phyloP scores from a whole-genome alignment of 139 green algal genomes.

The Coccomyxa sp. region DNA sequence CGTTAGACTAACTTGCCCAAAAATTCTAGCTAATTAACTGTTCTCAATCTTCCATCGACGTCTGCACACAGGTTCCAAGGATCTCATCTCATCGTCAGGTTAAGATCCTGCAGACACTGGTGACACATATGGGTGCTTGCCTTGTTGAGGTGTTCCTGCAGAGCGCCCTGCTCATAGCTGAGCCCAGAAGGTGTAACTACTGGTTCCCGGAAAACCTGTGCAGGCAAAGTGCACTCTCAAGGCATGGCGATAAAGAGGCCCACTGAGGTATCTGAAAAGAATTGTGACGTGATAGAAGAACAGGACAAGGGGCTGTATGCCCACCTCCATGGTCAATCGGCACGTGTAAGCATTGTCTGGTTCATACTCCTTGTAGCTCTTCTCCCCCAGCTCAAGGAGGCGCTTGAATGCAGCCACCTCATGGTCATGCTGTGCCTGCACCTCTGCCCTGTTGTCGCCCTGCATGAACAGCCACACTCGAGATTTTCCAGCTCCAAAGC shows the following conservation, averaged over 20 bases:
- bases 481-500: no score
- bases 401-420: background rate
- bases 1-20: no score
- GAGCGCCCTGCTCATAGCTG: slow-evolving; percentile 57
- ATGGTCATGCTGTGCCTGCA: background rate
- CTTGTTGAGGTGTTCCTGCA: slow-evolving; percentile 70
- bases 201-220: slow-evolving; percentile 55
- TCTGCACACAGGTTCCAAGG: no score
- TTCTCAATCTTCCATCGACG: no score
- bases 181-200: slow-evolving; percentile 59
- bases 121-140: slow-evolving; percentile 11
- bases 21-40: no score
- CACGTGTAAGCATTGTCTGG: background rate
- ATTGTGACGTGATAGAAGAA: no score
- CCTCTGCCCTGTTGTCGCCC: background rate
- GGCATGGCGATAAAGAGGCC: background rate
- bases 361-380: background rate
- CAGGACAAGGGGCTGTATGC: background rate
- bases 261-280: no score
- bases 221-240: slow-evolving; percentile 17
- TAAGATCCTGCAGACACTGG: no score
- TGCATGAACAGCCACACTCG: background rate
- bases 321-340: background rate
- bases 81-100: no score
- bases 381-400: background rate